phyloP scores from a whole-genome alignment of 1,139 yeast genomes.

The Scheffersomyces titani region DNA sequence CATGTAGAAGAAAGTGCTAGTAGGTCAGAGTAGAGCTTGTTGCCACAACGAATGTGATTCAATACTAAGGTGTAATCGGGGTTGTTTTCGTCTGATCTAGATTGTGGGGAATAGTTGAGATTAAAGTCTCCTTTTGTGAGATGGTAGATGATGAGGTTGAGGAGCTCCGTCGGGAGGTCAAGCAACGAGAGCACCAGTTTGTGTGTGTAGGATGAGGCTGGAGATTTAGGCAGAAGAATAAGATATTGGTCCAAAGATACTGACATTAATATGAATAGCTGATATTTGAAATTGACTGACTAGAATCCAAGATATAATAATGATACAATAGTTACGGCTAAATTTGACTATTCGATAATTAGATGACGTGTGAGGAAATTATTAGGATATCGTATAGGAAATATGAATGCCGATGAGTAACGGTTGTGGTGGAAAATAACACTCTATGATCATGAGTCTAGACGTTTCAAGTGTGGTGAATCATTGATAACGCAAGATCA shows the following conservation, averaged over 20 bases:
- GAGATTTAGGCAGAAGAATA: neutral
- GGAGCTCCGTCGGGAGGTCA: slow-evolving; percentile 21
- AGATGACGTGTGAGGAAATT: neutral
- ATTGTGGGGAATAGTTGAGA: slow-evolving; percentile 2
- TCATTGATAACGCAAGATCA: too few relatives aligned
- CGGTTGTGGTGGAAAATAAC: too few relatives aligned
- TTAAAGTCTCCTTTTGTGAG: slow-evolving; percentile 12
- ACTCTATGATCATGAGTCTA: neutral
- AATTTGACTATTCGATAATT: neutral
- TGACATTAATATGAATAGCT: neutral
- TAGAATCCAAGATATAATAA: too few relatives aligned
- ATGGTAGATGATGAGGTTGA: slow-evolving; percentile 15
- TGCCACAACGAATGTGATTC: slow-evolving; percentile 12
- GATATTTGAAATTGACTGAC: neutral
- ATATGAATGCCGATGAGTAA: neutral
- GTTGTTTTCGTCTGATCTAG: neutral
- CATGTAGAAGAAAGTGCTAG: slow-evolving; percentile 30
- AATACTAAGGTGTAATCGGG: slow-evolving; percentile 14
- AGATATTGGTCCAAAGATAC: neutral
- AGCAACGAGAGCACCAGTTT: neutral
- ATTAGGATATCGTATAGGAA: neutral
- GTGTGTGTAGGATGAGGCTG: neutral
- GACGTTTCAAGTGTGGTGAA: neutral
- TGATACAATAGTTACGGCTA: neutral
- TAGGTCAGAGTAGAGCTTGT: slow-evolving; percentile 12